Evolutionary conservation across 148 eudicot species (phyloP).

Genomic region (Heliamphora exappendiculata): DNA sequence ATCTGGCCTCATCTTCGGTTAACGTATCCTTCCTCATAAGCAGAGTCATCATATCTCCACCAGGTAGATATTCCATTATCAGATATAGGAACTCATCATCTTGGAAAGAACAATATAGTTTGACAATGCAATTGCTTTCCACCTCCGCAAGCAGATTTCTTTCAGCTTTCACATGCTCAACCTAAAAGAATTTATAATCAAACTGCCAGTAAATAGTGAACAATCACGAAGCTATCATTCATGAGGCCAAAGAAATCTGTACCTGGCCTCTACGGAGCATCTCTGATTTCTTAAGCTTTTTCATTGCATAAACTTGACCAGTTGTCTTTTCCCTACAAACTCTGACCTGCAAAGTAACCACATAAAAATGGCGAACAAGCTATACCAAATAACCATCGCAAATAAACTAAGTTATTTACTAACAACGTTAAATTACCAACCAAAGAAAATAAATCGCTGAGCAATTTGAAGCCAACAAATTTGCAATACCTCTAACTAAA

Average conservation of each 20-base stretch:
- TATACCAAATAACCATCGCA: no score
- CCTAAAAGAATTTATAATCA: conserved; percentile 38
- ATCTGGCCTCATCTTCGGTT: conserved; percentile 91
- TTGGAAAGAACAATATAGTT: conserved; percentile 98
- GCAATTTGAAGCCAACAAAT: no score
- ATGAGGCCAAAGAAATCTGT: conserved; percentile 7
- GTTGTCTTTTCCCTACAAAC: conserved; percentile 88
- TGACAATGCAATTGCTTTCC: conserved; percentile 98
- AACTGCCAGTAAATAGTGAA: conserved; percentile 13
- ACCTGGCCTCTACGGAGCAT: conserved; percentile 99
- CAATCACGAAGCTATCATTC: background rate
- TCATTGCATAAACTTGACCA: conserved; percentile 94
- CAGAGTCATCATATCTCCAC: conserved; percentile 99
- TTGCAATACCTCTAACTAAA: no score
- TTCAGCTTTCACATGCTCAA: conserved; percentile 99
- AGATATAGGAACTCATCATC: conserved; percentile 96
- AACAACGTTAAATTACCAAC: no score
- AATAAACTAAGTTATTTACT: no score
- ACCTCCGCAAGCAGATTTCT: conserved; percentile 96
- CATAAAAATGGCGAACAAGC: no score
- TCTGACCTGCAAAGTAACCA: conserved; percentile 63
- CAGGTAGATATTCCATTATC: conserved; percentile 97
- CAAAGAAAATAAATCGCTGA: no score
- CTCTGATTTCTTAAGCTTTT: conserved; percentile 94
- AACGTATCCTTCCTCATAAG: conserved; percentile 95